Percentiles rank a stretch among this genome's conserved stretches.
Evolutionary conservation across 345 rosid genomes (phyloP).

Genomic region (Cardamine chenopodiifolia): DNA sequence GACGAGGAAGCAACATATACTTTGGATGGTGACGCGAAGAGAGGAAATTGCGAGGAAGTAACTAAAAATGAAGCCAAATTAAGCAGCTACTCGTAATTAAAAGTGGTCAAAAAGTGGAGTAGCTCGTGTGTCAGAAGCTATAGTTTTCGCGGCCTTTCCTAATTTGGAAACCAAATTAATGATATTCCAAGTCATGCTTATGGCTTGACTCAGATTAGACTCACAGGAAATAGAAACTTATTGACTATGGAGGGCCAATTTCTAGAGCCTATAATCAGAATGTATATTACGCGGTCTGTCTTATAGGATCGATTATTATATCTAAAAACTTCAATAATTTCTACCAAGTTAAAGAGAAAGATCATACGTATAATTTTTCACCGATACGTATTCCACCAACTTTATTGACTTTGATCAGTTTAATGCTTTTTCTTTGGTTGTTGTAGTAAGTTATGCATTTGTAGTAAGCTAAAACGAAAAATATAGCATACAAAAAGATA

Average conservation of each 20-base stretch:
- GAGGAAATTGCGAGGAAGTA: constrained; percentile 20
- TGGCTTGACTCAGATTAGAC: not conserved
- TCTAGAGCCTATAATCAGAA: not conserved
- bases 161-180: constrained; percentile 19
- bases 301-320: no score
- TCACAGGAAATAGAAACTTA: not conserved
- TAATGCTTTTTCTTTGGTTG: not conserved
- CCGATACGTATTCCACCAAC: not conserved
- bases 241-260: not conserved
- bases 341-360: not conserved
- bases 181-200: constrained; percentile 16
- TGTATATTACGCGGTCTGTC: not conserved
- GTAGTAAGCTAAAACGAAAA: not conserved
- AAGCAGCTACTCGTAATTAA: not conserved
- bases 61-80: not conserved
- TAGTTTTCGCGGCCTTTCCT: not conserved
- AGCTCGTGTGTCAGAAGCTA: constrained; percentile 11
- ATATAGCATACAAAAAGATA: not conserved
- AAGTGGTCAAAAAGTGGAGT: constrained; percentile 11
- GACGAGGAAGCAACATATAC: not conserved
- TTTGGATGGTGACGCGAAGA: constrained; percentile 18
- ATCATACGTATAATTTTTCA: not conserved
- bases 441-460: not conserved
- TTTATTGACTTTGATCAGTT: not conserved
- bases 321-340: not conserved